Percentiles rank a stretch among this genome's conserved stretches.
Evolutionary conservation across 306 rosid genomes (phyloP).

Genomic region (Prunus dulcis): DNA sequence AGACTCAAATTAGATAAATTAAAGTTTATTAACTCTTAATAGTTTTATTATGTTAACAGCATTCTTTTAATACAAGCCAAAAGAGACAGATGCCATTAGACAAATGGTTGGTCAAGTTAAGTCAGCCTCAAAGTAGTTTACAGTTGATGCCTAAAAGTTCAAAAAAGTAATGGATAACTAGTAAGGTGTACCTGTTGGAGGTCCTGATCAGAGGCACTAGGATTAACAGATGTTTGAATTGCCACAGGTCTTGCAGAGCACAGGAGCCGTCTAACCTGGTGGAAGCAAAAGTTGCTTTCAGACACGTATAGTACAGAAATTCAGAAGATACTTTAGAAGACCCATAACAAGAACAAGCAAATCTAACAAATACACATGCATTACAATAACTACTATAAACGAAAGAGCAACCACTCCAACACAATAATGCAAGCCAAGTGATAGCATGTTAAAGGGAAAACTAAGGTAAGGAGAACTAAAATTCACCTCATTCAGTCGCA

Average conservation of each 20-base stretch:
- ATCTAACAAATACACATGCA: neutral
- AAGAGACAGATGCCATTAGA: neutral
- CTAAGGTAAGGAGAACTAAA: constrained; percentile 11
- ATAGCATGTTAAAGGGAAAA: neutral
- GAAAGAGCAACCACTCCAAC: neutral
- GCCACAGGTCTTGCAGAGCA: constrained; percentile 98
- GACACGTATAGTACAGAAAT: neutral
- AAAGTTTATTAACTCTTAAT: neutral
- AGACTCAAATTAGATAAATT: neutral
- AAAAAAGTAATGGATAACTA: constrained; percentile 8
- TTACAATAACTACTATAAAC: neutral
- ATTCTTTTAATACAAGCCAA: neutral
- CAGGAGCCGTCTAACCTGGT: constrained; percentile 87
- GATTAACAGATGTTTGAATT: constrained; percentile 84
- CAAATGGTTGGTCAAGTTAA: neutral
- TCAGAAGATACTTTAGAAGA: neutral
- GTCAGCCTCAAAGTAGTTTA: neutral
- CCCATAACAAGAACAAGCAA: neutral
- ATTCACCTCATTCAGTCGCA: constrained; percentile 90
- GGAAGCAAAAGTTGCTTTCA: constrained; percentile 26
- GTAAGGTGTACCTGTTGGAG: constrained; percentile 76
- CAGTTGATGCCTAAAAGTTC: neutral
- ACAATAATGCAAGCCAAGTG: neutral
- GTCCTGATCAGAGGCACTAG: constrained; percentile 93
- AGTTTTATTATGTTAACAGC: neutral